A percentile compares a stretch with the other conserved stretches of the same genome.
Evolutionary conservation across 352 stramenopile species (phyloP).

Genomic region (Globisporangium takayamanum): DNA sequence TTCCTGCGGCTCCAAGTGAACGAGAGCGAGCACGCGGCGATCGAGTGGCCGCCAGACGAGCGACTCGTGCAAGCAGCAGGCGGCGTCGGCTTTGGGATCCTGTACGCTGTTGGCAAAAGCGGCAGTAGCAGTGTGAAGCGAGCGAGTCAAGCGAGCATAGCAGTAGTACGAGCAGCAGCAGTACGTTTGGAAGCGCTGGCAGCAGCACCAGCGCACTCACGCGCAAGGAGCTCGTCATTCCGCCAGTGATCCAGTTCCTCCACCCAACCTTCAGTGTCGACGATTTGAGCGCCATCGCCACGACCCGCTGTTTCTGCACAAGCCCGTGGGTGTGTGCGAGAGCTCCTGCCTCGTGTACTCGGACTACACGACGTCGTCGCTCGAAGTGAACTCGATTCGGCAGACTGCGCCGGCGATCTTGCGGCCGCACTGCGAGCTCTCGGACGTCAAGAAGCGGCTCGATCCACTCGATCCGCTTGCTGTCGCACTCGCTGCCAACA

Average conservation of each 20-base stretch:
- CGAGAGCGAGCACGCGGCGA: constrained; percentile 34
- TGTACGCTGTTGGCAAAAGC: constrained; percentile 35
- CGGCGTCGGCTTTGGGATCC: constrained; percentile 90
- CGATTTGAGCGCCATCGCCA: constrained; percentile 86
- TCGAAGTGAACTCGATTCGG: constrained; percentile 66
- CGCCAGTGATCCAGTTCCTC: constrained; percentile 89
- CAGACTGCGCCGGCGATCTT: constrained; percentile 63
- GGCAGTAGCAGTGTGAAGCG: constrained; percentile 13
- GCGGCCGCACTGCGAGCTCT: constrained; percentile 43
- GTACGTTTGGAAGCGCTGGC: neutral
- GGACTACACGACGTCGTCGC: constrained; percentile 70
- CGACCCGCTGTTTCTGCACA: constrained; percentile 94
- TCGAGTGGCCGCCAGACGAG: constrained; percentile 88
- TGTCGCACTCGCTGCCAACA: constrained; percentile 3
- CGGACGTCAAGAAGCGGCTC: constrained; percentile 34
- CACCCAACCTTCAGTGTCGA: constrained; percentile 81
- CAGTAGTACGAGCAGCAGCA: neutral
- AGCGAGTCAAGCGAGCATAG: constrained; percentile 2
- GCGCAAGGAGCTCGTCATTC: constrained; percentile 73
- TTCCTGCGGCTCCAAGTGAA: constrained; percentile 46
- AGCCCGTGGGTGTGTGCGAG: constrained; percentile 89
- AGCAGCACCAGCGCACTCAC: constrained; percentile 7
- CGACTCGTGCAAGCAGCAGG: constrained; percentile 87
- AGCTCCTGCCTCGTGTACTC: constrained; percentile 92
- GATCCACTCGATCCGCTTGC: constrained; percentile 34